These are phyloP conservation scores for Trichosporon coremiiforme DNA, from an alignment of 1,284 basidiomycete genomes.

Conservation along the genomic window DNA sequence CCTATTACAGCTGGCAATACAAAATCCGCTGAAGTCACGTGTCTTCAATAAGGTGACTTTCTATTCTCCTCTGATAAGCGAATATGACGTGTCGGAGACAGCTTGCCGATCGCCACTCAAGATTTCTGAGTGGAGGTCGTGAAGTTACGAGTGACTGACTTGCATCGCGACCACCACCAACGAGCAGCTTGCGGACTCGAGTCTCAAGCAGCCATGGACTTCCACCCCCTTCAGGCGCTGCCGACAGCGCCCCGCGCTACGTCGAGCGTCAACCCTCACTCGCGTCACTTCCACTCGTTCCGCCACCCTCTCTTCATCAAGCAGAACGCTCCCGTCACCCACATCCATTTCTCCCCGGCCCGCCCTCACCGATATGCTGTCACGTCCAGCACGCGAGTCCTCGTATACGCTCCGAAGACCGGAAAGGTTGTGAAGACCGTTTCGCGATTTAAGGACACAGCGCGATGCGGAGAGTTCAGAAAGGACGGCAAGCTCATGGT, in stretches of 20 bases:
- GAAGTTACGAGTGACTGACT: conserved; percentile 1
- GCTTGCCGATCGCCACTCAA: not conserved
- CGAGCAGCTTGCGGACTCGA: conserved; percentile 7
- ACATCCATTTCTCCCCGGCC: conserved; percentile 81
- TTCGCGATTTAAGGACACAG: conserved; percentile 93
- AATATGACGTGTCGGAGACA: not conserved
- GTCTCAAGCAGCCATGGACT: conserved; percentile 46
- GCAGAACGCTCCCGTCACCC: conserved; percentile 90
- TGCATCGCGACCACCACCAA: not conserved
- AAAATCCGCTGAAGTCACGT: not conserved
- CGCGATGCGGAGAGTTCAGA: conserved; percentile 81
- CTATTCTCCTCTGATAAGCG: not conserved
- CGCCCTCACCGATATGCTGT: conserved; percentile 93
- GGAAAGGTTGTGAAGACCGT: conserved; percentile 96
- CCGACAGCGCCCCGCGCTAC: conserved; percentile 49
- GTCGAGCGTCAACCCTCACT: conserved; percentile 53
- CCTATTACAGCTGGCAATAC: too few species aligned
- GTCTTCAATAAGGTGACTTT: not conserved
- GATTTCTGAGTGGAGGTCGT: conserved; percentile 24
- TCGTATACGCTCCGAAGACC: conserved; percentile 93
- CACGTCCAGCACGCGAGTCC: conserved; percentile 88
- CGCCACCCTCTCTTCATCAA: conserved; percentile 66
- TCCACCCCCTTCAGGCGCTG: conserved; percentile 49
- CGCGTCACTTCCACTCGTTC: conserved; percentile 56
- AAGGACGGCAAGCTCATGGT: conserved; percentile 92